Conservation (phyloP, 108 stramenopile species). For the Pseudonitzschia multistriata region DNA sequence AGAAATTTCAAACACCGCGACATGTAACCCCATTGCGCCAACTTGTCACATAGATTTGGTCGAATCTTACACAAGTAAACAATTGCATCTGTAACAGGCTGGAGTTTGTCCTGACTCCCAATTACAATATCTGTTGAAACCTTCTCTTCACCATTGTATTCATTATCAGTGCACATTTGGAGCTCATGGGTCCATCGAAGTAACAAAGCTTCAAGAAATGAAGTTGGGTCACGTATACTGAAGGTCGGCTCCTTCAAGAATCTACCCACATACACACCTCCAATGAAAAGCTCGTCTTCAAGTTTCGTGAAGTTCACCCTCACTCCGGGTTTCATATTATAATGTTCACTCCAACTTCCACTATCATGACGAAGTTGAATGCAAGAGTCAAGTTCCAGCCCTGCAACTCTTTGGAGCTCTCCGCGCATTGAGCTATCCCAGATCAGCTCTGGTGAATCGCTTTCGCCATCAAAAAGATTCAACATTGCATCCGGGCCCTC, state of each 20-base stretch:
- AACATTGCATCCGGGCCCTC: conserved; percentile 58
- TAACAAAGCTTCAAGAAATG: conserved; percentile 60
- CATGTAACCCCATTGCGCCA: conserved; percentile 64
- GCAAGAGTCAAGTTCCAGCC: conserved; percentile 34
- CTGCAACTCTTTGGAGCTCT: conserved; percentile 55
- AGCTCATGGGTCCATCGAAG: conserved; percentile 62
- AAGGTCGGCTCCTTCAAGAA: conserved; percentile 85
- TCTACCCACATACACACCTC: conserved; percentile 71
- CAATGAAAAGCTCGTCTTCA: conserved; percentile 64
- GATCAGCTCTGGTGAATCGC: conserved; percentile 77
- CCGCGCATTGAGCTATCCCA: conserved; percentile 70
- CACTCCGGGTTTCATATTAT: conserved; percentile 32
- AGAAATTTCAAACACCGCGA: conserved; percentile 37
- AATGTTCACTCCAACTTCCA: conserved; percentile 33
- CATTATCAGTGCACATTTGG: conserved; percentile 33
- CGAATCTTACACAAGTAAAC: conserved; percentile 63
- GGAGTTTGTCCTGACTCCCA: conserved; percentile 39
- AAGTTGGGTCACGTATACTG: conserved; percentile 66
- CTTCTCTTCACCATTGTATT: conserved; percentile 11
- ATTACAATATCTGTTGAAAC: conserved; percentile 14
- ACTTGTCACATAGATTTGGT: conserved; percentile 52
- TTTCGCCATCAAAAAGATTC: conserved; percentile 59
- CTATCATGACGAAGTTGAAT: conserved; percentile 28
- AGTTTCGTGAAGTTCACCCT: conserved; percentile 52
- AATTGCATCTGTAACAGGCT: conserved; percentile 55